Evolutionary conservation across 2,329 filamentous ascomycete species (phyloP).

Genomic region (Penicillium sp.): DNA sequence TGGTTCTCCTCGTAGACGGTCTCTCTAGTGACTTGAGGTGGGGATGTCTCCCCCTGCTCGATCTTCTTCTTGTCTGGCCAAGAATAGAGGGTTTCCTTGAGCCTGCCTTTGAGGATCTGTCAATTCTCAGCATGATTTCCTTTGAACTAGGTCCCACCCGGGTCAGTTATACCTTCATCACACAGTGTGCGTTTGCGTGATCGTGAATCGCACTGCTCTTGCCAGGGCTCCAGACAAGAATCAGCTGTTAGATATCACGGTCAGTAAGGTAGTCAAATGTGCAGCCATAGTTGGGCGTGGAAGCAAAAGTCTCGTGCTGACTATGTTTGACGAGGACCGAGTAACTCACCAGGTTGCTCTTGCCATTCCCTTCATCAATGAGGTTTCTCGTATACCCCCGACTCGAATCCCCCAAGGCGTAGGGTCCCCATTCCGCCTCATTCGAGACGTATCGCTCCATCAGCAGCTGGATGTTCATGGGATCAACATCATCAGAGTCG

Average conservation of each 20-base stretch:
- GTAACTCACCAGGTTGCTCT: conserved; percentile 68
- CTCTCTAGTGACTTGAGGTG: conserved; percentile 66
- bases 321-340: conserved; percentile 8
- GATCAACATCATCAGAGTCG: conserved; percentile 78
- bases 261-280: conserved; percentile 8
- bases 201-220: conserved; percentile 86
- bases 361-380: conserved; percentile 85
- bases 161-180: conserved; percentile 67
- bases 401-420: conserved; percentile 70
- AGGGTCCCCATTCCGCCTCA: conserved; percentile 70
- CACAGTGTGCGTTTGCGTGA: conserved; percentile 82
- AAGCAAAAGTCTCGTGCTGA: too few relatives aligned
- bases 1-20: conserved; percentile 69
- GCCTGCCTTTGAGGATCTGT: conserved; percentile 70
- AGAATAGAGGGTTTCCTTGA: conserved; percentile 79
- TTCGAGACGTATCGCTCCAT: conserved; percentile 75
- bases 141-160: neutral
- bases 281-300: neutral
- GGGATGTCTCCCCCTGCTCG: conserved; percentile 50
- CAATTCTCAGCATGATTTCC: neutral
- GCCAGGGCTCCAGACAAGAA: conserved; percentile 86
- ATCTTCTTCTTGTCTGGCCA: conserved; percentile 60
- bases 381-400: conserved; percentile 83
- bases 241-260: conserved; percentile 58
- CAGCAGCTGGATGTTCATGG: conserved; percentile 66